Evolutionary conservation across 164 flowering plant species (phyloP), one percentile per base, ranked within the genome.

Genomic region (Umbilicus rupestris): DNA sequence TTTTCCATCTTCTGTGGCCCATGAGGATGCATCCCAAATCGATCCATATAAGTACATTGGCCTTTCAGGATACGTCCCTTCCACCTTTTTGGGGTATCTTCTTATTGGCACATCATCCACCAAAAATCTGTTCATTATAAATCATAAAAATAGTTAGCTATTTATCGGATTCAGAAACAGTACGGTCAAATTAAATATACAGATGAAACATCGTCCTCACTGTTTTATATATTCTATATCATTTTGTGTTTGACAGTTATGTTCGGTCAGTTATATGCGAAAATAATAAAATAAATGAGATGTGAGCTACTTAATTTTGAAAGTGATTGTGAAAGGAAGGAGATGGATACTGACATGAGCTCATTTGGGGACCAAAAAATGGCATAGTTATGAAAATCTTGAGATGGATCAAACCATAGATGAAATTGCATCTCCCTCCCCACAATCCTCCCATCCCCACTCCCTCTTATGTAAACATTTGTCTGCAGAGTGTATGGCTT

Each of bases 21-120:
- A 93, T 3, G 92, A 78, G 0, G 98, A 93, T 1, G 98, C 98
- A 58, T 93, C 98, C 98, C 98, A 93, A 35, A 93, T 86, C 1
- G 98, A 93, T 0, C 98, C 98, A 31, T 90, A 90, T 2, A 76
- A 76, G 81, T 81, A 88, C 98, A 93, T 83, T 26, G 97, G 96
- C 67, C 94, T 82, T 60, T 52, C 5, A 0, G 97, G 97, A 73
- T 87, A 93, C 45, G 94, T 83, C 0, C 84, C 76, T 15, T 78
- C 87, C 26, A 80, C 81, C 75, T 85, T 87, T 47, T 78, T 82
- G 7, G 82, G 84, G 72, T 90, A 93, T 81, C 89, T 79, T 64
- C 98, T 75, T 39, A 93, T 78, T 4, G 98, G 98, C 63, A 90
- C 85, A 73, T 93, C 96, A 52, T 93, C 98, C 49, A 93, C 98